Conservation (phyloP, 352 stramenopile species). For the Globisporangium spiculum region DNA sequence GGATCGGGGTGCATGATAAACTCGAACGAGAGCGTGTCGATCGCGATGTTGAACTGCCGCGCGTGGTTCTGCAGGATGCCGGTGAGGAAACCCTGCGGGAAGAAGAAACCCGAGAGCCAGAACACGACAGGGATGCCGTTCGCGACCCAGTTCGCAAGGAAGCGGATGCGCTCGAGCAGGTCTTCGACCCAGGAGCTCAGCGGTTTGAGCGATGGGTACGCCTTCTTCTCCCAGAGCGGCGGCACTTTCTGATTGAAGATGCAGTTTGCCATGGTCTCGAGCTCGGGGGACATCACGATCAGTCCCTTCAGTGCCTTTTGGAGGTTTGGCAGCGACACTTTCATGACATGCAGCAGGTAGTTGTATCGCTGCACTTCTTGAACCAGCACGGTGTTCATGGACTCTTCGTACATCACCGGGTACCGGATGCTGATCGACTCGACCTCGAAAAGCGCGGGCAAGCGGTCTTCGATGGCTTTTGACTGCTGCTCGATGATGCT, state of each 20-base stretch:
- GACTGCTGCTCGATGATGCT: conserved; percentile 87
- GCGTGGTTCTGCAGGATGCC: conserved; percentile 68
- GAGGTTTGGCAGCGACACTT: conserved; percentile 74
- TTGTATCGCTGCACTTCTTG: conserved; percentile 93
- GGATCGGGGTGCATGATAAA: conserved; percentile 71
- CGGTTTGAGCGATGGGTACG: conserved; percentile 91
- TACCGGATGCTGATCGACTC: conserved; percentile 84
- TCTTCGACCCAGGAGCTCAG: conserved; percentile 88
- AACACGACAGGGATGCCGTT: conserved; percentile 37
- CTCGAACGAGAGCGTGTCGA: conserved; percentile 83
- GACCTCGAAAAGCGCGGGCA: conserved; percentile 80
- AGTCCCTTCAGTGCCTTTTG: conserved; percentile 81
- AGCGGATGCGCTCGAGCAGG: conserved; percentile 68
- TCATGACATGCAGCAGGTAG: conserved; percentile 79
- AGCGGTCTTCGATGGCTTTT: conserved; percentile 73
- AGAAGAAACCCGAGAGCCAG: conserved; percentile 94
- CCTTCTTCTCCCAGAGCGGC: conserved; percentile 82
- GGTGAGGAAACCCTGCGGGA: conserved; percentile 88
- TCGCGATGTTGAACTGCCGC: conserved; percentile 61
- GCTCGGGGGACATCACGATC: conserved; percentile 23
- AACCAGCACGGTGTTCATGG: conserved; percentile 91
- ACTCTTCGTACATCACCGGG: conserved; percentile 88
- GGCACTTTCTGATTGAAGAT: conserved; percentile 90
- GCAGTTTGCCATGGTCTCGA: conserved; percentile 72
- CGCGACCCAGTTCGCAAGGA: conserved; percentile 51